Conservation (phyloP, 352 stramenopile species). For the Phytophthora rubi region DNA sequence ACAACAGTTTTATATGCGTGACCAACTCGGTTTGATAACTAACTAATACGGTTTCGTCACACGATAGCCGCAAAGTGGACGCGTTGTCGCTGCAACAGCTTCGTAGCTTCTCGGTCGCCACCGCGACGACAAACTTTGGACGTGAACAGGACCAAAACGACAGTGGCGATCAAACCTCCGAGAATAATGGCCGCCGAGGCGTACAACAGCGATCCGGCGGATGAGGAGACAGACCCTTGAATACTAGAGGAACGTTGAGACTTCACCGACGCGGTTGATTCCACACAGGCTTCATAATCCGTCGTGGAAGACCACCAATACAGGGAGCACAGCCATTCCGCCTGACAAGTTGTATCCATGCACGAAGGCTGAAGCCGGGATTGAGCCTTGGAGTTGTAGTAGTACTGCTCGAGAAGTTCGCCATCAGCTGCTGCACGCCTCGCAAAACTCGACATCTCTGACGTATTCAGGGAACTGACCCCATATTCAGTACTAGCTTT, state of each 20-base stretch:
- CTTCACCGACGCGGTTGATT: constrained; percentile 22
- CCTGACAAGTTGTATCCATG: constrained; percentile 49
- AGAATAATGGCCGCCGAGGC: constrained; percentile 20
- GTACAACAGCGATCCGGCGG: constrained; percentile 23
- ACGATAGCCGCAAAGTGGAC: constrained; percentile 37
- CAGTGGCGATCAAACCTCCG: constrained; percentile 19
- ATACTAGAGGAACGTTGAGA: constrained; percentile 13
- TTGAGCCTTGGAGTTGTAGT: constrained; percentile 83
- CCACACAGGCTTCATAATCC: constrained; percentile 65
- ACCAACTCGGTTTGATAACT: background rate
- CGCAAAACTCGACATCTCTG: constrained; percentile 51
- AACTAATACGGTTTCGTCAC: constrained; percentile 1
- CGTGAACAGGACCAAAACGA: constrained; percentile 26
- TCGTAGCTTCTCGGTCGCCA: constrained; percentile 23
- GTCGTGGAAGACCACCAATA: constrained; percentile 74
- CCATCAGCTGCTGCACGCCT: constrained; percentile 49
- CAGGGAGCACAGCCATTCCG: constrained; percentile 69
- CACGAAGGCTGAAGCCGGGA: constrained; percentile 54
- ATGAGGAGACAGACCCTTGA: constrained; percentile 17
- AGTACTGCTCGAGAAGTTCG: constrained; percentile 69
- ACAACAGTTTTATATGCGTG: background rate
- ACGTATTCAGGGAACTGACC: constrained; percentile 54
- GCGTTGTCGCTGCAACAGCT: constrained; percentile 33
- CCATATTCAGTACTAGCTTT: constrained; percentile 58
- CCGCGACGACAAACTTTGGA: constrained; percentile 29